Percentiles rank a stretch among this genome's conserved stretches.
Evolutionary conservation across 805 yeast species (phyloP).

Genomic region (Hanseniaspora pseudoguilliermondii): DNA sequence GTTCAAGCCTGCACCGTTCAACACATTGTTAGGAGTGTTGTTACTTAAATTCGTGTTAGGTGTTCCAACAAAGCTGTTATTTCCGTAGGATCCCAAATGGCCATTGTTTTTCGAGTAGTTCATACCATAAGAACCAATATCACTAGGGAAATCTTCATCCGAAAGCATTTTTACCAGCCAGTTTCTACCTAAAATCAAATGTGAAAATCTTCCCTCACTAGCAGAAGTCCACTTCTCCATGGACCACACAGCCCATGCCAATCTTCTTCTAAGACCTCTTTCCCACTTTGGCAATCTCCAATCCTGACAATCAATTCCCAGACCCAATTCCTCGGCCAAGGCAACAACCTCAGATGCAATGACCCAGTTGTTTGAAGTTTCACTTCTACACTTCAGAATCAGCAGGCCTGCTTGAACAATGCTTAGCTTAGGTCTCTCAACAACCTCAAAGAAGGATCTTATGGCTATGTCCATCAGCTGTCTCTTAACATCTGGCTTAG

Average conservation of each 20-base stretch:
- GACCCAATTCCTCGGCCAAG: constrained; percentile 77
- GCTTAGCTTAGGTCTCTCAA: constrained; percentile 78
- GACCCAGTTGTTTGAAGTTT: constrained; percentile 68
- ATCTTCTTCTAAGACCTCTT: constrained; percentile 67
- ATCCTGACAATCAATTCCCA: constrained; percentile 76
- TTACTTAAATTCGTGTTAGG: constrained; percentile 2
- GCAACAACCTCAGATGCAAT: constrained; percentile 78
- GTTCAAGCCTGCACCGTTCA: constrained; percentile 9
- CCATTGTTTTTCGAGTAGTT: not conserved
- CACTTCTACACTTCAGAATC: constrained; percentile 45
- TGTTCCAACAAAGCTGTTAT: not conserved
- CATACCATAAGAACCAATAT: constrained; percentile 29
- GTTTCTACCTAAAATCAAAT: constrained; percentile 52
- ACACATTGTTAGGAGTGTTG: constrained; percentile 6
- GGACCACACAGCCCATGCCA: constrained; percentile 91
- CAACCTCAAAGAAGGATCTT: constrained; percentile 52
- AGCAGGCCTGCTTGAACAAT: constrained; percentile 84
- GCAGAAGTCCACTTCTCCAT: constrained; percentile 87
- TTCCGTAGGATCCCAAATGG: not conserved
- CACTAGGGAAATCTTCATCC: constrained; percentile 67
- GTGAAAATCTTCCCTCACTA: constrained; percentile 75
- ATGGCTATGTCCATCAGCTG: constrained; percentile 58
- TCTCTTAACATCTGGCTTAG: constrained; percentile 61
- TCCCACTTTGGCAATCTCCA: constrained; percentile 97
- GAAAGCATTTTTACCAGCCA: constrained; percentile 66